Conservation (phyloP, 345 rosid genomes). For the Linum tenue region DNA sequence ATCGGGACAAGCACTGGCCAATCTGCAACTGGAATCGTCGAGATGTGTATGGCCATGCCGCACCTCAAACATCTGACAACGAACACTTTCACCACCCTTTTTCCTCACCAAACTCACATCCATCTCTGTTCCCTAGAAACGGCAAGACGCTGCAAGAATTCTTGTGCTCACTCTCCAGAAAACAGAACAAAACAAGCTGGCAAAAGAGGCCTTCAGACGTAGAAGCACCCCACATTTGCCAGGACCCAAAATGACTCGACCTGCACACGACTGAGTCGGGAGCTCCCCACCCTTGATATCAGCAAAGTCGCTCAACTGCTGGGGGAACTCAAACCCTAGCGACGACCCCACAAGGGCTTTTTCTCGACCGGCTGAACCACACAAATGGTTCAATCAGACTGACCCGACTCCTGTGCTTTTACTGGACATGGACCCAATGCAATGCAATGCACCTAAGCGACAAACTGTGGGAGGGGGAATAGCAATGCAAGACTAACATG, state of each 20-base stretch:
- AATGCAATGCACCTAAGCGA: neutral
- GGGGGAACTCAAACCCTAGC: no score
- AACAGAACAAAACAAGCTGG: neutral
- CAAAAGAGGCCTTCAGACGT: neutral
- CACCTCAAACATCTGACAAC: no score
- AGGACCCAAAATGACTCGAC: neutral
- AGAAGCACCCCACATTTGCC: neutral
- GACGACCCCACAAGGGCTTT: no score
- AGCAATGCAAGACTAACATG: conserved; percentile 15
- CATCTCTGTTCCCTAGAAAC: neutral
- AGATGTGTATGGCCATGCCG: no score
- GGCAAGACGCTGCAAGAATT: no score
- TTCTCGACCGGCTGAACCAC: neutral
- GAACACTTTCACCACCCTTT: no score
- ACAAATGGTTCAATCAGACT: neutral
- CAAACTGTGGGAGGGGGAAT: neutral
- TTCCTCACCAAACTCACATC: no score
- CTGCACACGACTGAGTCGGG: neutral
- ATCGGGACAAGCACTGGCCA: neutral
- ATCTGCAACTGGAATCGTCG: no score
- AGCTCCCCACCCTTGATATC: neutral
- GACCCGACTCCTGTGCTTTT: neutral
- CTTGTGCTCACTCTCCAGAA: neutral
- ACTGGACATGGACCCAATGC: neutral
- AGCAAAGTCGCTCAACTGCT: no score